These are phyloP conservation scores for Dendrobium catenatum DNA, from an alignment of 106 monocot genomes.

Conservation along the genomic window DNA sequence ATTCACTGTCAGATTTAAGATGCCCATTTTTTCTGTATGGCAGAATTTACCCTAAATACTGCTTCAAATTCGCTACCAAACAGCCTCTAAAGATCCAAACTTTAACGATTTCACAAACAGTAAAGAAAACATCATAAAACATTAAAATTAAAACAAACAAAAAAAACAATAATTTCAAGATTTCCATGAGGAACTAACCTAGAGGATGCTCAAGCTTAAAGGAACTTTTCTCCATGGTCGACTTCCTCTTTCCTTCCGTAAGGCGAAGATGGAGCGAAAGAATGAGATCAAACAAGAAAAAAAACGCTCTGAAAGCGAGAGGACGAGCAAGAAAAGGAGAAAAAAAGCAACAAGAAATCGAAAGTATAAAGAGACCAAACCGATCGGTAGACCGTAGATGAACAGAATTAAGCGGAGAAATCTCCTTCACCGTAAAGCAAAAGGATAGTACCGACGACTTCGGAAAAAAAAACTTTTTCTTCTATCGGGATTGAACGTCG, in stretches of 20 bases:
- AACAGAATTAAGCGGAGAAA: background rate
- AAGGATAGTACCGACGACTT: background rate
- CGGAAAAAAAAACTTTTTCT: background rate
- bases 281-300: background rate
- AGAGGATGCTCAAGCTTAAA: constrained; percentile 1
- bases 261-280: no score
- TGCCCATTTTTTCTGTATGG: no score
- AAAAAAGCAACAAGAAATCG: background rate
- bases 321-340: background rate
- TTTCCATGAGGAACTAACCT: background rate
- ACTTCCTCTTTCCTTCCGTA: background rate
- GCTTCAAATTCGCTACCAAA: background rate
- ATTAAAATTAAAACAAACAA: no score
- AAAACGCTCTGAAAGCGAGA: background rate
- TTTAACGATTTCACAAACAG: background rate
- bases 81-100: background rate
- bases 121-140: background rate
- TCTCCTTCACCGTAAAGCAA: background rate
- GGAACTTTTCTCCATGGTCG: background rate
- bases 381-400: background rate
- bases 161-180: background rate
- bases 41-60: no score
- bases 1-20: no score
- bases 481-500: background rate
- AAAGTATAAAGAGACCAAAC: background rate